Evolutionary conservation across 2,329 filamentous ascomycete genomes (phyloP), one percentile per base, ranked within the genome.

Genomic region (Botryotinia globosa): DNA sequence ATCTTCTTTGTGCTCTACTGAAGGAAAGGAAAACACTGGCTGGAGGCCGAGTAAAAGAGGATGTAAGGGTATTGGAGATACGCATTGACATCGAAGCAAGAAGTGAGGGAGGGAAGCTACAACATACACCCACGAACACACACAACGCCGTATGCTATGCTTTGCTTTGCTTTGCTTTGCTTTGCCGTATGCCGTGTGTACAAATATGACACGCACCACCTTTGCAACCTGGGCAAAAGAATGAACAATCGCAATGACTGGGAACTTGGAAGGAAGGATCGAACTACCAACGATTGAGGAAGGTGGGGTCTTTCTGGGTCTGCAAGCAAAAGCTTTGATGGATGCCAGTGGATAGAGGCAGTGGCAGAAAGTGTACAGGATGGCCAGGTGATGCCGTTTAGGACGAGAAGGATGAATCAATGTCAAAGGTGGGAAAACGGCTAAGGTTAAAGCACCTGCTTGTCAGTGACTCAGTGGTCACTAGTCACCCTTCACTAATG

Each of bases 31-130:
- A 63, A 56, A 73, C 64, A 73, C 71, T 77, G 54, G 75, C 69
- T 34, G 76, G 71, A 42, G 79, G 78, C 44, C 78, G 78, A 62
- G 73, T 72, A 61, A 76, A 73, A 61, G 72, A 69, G 51, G 74
- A 75, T 59, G 77, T 70, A 74, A 78, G 69, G 68, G 74, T 76
- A 66, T 74, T 77, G 54, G 77, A 73, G 74, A 77, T 71, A 78
- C 77, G 79, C 79, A 81, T 81, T 77, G 77, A 74, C 74, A 64
- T 34, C 18, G 54, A 42, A 74, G 56, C 32, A 51, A 39, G 54
- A 66, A 58, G 37, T 64, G 61, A 67, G 64, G 25, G 61, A 67
- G 62, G 34, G 32, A 29, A 61, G 58, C 58, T 34, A 62, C 20
- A 37, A 62, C 45, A 29, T 14, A 51, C 48, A 14, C 10, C 22